These are phyloP conservation scores for Paradendryphiella salina DNA, from an alignment of 2,329 filamentous ascomycete genomes.

Conservation along the genomic window DNA sequence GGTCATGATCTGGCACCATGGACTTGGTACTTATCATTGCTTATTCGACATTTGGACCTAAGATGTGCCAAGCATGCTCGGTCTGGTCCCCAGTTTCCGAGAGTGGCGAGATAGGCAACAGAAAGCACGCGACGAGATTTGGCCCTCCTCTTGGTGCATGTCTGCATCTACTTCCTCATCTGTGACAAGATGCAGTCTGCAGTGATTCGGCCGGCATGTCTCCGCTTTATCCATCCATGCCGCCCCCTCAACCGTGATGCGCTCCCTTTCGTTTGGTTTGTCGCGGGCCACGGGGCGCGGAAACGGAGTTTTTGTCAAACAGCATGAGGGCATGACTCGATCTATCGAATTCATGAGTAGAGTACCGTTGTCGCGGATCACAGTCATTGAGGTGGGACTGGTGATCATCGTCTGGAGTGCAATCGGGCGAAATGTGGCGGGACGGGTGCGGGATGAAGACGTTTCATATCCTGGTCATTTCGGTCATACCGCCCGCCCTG, in stretches of 20 bases:
- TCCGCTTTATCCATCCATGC: slow-evolving; percentile 1
- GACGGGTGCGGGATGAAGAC: slow-evolving; percentile 1
- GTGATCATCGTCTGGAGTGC: neutral
- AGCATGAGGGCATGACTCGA: neutral
- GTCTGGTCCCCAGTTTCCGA: neutral
- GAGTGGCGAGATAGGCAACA: neutral
- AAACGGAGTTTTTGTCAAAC: neutral
- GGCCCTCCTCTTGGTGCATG: neutral
- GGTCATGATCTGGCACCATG: slow-evolving; percentile 1
- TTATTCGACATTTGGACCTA: slow-evolving; percentile 3
- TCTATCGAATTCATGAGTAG: neutral
- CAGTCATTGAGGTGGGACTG: neutral
- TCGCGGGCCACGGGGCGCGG: neutral
- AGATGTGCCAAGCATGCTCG: neutral
- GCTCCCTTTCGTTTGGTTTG: neutral
- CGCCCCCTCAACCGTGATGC: neutral
- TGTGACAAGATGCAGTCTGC: slow-evolving; percentile 4
- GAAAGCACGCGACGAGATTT: neutral
- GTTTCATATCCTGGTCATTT: slow-evolving; percentile 10
- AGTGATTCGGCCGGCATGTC: slow-evolving; percentile 2
- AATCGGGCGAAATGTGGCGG: slow-evolving; percentile 1
- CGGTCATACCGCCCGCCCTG: slow-evolving; percentile 1
- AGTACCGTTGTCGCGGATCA: neutral
- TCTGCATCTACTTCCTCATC: slow-evolving; percentile 3
- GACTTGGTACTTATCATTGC: slow-evolving; percentile 6